phyloP scores from a whole-genome alignment of 2,329 filamentous ascomycete genomes.

The Colletotrichum aenigma region DNA sequence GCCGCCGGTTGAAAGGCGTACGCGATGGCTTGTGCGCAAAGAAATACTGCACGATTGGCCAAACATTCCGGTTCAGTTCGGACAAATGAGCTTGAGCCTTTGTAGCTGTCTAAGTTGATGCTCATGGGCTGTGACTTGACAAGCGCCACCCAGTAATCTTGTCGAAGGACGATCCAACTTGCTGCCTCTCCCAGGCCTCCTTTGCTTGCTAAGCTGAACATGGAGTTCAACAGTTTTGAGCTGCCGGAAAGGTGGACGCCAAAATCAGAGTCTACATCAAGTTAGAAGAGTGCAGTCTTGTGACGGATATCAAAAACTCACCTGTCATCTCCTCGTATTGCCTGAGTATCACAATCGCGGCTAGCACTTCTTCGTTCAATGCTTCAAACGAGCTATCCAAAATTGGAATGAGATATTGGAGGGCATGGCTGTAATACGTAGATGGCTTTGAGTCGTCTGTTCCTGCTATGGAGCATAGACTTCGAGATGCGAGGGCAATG shows the following conservation, averaged over 20 bases:
- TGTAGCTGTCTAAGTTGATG: conserved; percentile 39
- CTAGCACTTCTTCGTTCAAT: conserved; percentile 41
- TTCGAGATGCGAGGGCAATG: conserved; percentile 28
- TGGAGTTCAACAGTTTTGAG: conserved; percentile 28
- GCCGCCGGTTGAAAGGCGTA: conserved; percentile 35
- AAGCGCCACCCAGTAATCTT: conserved; percentile 52
- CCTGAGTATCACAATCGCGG: conserved; percentile 39
- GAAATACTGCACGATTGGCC: conserved; percentile 29
- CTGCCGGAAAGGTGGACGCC: conserved; percentile 31
- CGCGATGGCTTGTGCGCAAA: conserved; percentile 34
- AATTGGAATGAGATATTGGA: conserved; percentile 40
- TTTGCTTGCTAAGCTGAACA: conserved; percentile 28
- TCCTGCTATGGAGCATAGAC: conserved; percentile 21
- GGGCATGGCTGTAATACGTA: conserved; percentile 44
- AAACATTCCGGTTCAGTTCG: conserved; percentile 27
- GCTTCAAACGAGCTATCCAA: conserved; percentile 36
- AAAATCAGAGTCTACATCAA: conserved; percentile 25
- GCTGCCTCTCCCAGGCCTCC: conserved; percentile 44
- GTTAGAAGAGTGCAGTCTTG: background rate
- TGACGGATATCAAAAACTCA: background rate
- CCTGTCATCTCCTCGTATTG: conserved; percentile 45
- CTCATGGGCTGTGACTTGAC: conserved; percentile 40
- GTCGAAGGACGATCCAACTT: conserved; percentile 52
- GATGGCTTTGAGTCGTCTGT: conserved; percentile 34
- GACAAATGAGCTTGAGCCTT: conserved; percentile 25